A percentile compares a stretch with the other conserved stretches of the same genome.
Evolutionary conservation across 2,329 filamentous ascomycete species (phyloP).

Genomic region (Fusarium concolor): DNA sequence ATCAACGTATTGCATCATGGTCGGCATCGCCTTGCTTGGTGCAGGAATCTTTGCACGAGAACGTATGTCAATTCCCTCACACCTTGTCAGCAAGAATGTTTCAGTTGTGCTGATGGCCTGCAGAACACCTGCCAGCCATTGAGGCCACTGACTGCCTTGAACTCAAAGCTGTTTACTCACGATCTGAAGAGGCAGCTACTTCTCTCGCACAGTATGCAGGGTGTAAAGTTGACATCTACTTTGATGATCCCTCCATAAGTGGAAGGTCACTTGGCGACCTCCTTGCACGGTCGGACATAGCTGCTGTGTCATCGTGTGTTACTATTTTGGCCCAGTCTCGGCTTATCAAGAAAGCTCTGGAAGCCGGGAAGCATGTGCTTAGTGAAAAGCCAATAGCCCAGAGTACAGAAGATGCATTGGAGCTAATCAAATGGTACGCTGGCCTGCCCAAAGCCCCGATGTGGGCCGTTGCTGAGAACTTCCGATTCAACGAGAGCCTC

Average conservation of each 20-base stretch:
- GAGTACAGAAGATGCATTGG: neutral
- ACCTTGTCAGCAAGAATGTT: neutral
- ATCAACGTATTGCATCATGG: neutral
- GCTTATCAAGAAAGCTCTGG: neutral
- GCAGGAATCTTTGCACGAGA: constrained; percentile 5
- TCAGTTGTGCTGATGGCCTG: neutral
- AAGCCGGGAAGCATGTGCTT: neutral
- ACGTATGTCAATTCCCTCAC: neutral
- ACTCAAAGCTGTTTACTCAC: constrained; percentile 6
- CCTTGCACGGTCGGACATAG: constrained; percentile 4
- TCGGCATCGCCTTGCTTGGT: constrained; percentile 1
- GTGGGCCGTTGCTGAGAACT: constrained; percentile 29
- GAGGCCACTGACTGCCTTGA: neutral
- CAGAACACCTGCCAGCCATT: constrained; percentile 8
- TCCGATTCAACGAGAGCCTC: constrained; percentile 22
- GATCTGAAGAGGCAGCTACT: neutral
- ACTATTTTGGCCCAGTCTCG: constrained; percentile 1
- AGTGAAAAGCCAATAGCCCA: constrained; percentile 5
- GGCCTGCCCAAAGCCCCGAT: constrained; percentile 2
- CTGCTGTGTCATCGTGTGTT: neutral
- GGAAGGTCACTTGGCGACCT: constrained; percentile 5
- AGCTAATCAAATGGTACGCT: constrained; percentile 9
- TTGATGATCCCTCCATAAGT: neutral
- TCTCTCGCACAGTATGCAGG: neutral
- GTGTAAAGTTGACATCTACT: neutral